These are phyloP conservation scores for Moesziomyces aphidis DNA, from an alignment of 1,284 basidiomycete genomes.

Conservation along the genomic window DNA sequence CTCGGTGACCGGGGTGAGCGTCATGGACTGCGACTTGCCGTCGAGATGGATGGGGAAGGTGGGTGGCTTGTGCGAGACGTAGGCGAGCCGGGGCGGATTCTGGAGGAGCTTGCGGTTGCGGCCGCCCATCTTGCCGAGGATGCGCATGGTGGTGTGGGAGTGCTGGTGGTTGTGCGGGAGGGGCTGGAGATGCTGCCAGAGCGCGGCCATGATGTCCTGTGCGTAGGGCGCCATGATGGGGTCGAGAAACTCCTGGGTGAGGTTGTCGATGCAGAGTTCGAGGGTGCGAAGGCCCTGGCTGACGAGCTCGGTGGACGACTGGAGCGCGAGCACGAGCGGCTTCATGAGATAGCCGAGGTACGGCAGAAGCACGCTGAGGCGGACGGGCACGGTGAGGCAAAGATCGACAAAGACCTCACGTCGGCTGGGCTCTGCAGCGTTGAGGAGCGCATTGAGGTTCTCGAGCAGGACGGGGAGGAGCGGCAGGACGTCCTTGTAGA, in stretches of 20 bases:
- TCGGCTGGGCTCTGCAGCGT: slow-evolving; percentile 61
- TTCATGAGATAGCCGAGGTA: slow-evolving; percentile 97
- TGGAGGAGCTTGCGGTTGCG: slow-evolving; percentile 85
- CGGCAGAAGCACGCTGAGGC: slow-evolving; percentile 93
- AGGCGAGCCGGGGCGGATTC: slow-evolving; percentile 82
- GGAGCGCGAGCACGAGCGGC: slow-evolving; percentile 90
- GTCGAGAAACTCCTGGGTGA: slow-evolving; percentile 97
- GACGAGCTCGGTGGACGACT: slow-evolving; percentile 83
- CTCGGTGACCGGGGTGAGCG: slow-evolving; percentile 78
- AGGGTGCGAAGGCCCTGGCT: slow-evolving; percentile 95
- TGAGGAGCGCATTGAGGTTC: slow-evolving; percentile 77
- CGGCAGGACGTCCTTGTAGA: slow-evolving; percentile 97
- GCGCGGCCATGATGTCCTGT: slow-evolving; percentile 91
- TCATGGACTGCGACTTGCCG: slow-evolving; percentile 73
- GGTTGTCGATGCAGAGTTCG: slow-evolving; percentile 99
- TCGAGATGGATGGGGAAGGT: slow-evolving; percentile 49
- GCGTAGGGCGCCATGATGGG: slow-evolving; percentile 85
- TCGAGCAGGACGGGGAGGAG: slow-evolving; percentile 97
- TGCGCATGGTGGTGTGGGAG: slow-evolving; percentile 94
- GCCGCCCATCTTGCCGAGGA: slow-evolving; percentile 96
- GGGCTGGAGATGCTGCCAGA: slow-evolving; percentile 77
- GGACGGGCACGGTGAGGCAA: slow-evolving; percentile 94
- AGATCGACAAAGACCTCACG: slow-evolving; percentile 83
- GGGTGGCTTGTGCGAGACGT: slow-evolving; percentile 65
- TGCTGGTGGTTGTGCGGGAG: slow-evolving; percentile 90